Evolutionary conservation across 2,329 filamentous ascomycete genomes (phyloP).

Genomic region (Fonsecaea pedrosoi): DNA sequence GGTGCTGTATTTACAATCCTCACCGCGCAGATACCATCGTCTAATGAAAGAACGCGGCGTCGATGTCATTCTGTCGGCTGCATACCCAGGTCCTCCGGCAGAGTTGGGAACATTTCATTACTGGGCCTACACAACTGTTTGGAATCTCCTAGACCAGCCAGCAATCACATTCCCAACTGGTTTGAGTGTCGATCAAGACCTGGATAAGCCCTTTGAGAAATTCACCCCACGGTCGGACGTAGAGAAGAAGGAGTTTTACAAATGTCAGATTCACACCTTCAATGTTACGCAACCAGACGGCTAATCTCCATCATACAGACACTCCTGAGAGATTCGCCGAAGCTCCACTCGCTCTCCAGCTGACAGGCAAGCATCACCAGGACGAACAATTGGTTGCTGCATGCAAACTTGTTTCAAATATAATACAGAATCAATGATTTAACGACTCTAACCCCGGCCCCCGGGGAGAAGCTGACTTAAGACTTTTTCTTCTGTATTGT

Average conservation of each 20-base stretch:
- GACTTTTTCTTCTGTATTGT: too few species aligned
- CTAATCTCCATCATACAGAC: conserved; percentile 33
- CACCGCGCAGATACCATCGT: conserved; percentile 47
- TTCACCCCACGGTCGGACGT: conserved; percentile 45
- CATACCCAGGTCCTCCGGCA: conserved; percentile 60
- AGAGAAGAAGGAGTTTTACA: conserved; percentile 52
- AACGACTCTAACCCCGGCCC: too few species aligned
- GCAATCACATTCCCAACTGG: conserved; percentile 63
- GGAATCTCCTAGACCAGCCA: conserved; percentile 74
- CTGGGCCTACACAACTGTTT: conserved; percentile 71
- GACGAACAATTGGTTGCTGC: conserved; percentile 56
- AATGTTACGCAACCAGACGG: too few species aligned
- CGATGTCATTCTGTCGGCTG: conserved; percentile 57
- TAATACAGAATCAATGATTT: too few species aligned
- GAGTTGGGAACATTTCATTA: conserved; percentile 60
- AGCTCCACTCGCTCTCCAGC: conserved; percentile 60
- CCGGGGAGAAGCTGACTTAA: too few species aligned
- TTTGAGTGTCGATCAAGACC: conserved; percentile 49
- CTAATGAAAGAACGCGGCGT: conserved; percentile 55
- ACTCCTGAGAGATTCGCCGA: conserved; percentile 56
- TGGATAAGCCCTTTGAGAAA: conserved; percentile 13
- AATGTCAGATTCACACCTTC: conserved; percentile 42
- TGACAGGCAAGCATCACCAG: conserved; percentile 60
- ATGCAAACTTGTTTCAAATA: conserved; percentile 20
- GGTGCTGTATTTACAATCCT: too few species aligned